Conservation (phyloP, 2,329 filamentous ascomycete species). For the Chaetomium sp. region DNA sequence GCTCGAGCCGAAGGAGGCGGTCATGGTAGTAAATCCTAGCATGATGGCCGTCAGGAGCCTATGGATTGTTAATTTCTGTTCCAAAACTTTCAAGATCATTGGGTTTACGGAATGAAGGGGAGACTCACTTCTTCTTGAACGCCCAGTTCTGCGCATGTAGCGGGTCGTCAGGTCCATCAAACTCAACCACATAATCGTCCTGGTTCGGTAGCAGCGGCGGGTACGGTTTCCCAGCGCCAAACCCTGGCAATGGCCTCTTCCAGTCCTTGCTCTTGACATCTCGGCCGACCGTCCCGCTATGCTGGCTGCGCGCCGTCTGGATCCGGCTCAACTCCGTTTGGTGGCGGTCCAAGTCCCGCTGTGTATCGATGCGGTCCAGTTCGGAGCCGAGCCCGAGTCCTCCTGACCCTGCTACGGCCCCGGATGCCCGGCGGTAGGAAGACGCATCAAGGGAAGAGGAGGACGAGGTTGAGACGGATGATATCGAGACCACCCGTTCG, state of each 20-base stretch:
- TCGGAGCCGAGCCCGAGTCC: constrained; percentile 26
- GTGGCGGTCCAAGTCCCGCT: constrained; percentile 61
- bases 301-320: constrained; percentile 63
- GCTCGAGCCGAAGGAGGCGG: constrained; percentile 65
- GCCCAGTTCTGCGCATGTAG: constrained; percentile 86
- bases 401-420: too few species aligned
- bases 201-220: constrained; percentile 62
- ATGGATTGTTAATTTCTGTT: neutral
- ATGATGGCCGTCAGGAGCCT: constrained; percentile 59
- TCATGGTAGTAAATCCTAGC: constrained; percentile 67
- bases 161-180: constrained; percentile 76
- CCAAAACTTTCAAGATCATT: too few species aligned
- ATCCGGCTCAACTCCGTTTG: constrained; percentile 65
- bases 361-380: constrained; percentile 58
- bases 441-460: constrained; percentile 26
- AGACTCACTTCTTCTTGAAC: constrained; percentile 61
- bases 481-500: constrained; percentile 51
- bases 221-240: constrained; percentile 68
- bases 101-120: neutral
- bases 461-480: constrained; percentile 45
- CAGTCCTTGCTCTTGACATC: constrained; percentile 41
- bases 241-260: constrained; percentile 56
- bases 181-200: constrained; percentile 78
- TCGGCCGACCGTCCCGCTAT: constrained; percentile 64
- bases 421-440: too few species aligned